Evolutionary conservation across 2,329 filamentous ascomycete species (phyloP).

Genomic region (Penicillium sp.): DNA sequence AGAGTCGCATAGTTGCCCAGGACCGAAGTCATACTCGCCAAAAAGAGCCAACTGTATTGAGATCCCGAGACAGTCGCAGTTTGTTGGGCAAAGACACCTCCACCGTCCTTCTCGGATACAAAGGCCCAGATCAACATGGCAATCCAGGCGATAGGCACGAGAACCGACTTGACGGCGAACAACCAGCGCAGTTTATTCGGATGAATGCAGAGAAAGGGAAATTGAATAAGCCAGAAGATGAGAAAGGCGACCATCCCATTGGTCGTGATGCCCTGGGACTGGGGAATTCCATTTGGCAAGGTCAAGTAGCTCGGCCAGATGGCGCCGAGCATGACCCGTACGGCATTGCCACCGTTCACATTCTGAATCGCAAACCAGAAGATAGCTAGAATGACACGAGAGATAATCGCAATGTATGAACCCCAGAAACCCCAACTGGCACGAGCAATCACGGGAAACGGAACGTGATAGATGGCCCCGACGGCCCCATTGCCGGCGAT

Average conservation of each 20-base stretch:
- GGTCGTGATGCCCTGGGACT: slow-evolving; percentile 45
- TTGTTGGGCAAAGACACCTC: slow-evolving; percentile 46
- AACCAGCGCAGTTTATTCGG: slow-evolving; percentile 41
- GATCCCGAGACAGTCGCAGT: slow-evolving; percentile 48
- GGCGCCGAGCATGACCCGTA: slow-evolving; percentile 53
- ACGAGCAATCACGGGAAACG: slow-evolving; percentile 57
- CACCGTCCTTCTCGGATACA: slow-evolving; percentile 51
- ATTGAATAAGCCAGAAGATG: slow-evolving; percentile 46
- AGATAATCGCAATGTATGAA: slow-evolving; percentile 55
- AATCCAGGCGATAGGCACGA: slow-evolving; percentile 59
- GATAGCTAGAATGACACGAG: slow-evolving; percentile 53
- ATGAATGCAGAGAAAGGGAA: slow-evolving; percentile 46
- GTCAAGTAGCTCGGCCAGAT: slow-evolving; percentile 48
- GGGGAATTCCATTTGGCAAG: slow-evolving; percentile 41
- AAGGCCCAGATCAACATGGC: slow-evolving; percentile 64
- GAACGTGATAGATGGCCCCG: slow-evolving; percentile 51
- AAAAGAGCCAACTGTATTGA: slow-evolving; percentile 55
- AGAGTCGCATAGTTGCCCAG: slow-evolving; percentile 54
- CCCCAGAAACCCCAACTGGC: slow-evolving; percentile 59
- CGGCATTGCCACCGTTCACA: slow-evolving; percentile 59
- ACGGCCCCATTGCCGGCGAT: slow-evolving; percentile 61
- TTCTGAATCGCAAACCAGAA: slow-evolving; percentile 68
- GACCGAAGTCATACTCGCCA: slow-evolving; percentile 50
- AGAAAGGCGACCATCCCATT: slow-evolving; percentile 46
- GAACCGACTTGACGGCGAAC: slow-evolving; percentile 39